Evolutionary conservation across 2,329 filamentous ascomycete genomes (phyloP).

Genomic region (Colletotrichum tropicicola): DNA sequence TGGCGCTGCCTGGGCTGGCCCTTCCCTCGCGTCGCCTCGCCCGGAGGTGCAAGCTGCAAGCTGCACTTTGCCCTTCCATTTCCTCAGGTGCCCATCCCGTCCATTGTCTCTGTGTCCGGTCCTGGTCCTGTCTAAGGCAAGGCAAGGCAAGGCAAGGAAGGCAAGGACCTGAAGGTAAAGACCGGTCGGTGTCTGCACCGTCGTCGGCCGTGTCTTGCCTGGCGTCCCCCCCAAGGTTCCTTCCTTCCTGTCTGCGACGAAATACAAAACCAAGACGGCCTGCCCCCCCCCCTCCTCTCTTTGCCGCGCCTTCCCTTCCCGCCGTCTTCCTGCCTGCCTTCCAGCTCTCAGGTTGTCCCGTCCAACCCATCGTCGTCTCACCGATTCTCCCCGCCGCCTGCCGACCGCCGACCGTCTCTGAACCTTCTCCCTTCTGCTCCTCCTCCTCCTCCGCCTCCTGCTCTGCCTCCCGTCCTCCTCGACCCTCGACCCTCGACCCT

Average conservation of each 20-base stretch:
- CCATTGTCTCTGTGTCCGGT: not conserved
- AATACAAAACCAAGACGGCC: constrained; percentile 30
- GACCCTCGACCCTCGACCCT: not conserved
- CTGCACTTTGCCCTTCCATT: not conserved
- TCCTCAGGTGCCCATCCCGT: not conserved
- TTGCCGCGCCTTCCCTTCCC: constrained; percentile 10
- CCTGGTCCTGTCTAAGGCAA: not conserved
- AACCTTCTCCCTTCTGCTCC: constrained; percentile 1
- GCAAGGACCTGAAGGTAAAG: no score
- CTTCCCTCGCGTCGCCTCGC: not conserved
- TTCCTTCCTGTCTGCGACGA: constrained; percentile 27
- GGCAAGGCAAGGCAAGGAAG: no score
- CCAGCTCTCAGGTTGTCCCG: not conserved
- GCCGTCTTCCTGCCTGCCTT: not conserved
- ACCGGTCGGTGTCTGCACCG: not conserved
- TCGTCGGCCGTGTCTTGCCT: not conserved
- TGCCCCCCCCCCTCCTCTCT: constrained; percentile 15
- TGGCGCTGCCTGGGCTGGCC: not conserved
- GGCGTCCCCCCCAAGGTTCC: constrained; percentile 13
- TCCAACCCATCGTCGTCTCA: constrained; percentile 2
- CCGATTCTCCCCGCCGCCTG: constrained; percentile 11
- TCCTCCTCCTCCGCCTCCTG: not conserved
- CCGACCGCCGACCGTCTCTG: not conserved
- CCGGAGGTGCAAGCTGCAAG: not conserved
- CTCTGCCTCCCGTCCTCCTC: no score